Evolutionary conservation across 305 asterid genomes (phyloP), one percentile per base, ranked within the genome.

Genomic region (Striga hermonthica): DNA sequence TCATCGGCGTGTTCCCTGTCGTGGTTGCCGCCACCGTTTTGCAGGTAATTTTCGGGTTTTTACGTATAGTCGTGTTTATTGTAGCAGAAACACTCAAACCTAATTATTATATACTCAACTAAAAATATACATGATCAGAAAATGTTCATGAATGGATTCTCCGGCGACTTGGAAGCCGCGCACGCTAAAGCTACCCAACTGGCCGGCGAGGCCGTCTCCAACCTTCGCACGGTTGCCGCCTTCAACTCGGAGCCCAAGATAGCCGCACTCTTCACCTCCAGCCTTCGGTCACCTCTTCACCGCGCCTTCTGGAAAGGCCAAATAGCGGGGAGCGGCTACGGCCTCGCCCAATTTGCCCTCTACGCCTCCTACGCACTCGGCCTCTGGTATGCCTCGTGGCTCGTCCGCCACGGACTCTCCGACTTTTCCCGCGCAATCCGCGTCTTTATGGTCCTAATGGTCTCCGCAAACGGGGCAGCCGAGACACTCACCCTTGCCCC

Each of bases 231-330:
- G 0, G 99, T 94, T 0, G 96, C 98, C 11, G 99, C 99, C 49
- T 94, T 94, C 69, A 94, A 94, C 63, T 94, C 99, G 0, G 99
- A 94, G 39, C 60, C 83, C 4, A 91, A 82, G 72, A 88, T 94
- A 3, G 93, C 87, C 4, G 79, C 83, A 48, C 94, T 94, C 28
- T 94, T 88, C 73, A 76, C 83, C 8, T 45, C 82, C 31, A 86
- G 86, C 74, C 97, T 94, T 34, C 74, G 74, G 8, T 52, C 67
- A 28, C 97, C 99, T 0, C 75, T 94, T 14, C 82, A 83, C 9
- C 93, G 95, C 4, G 89, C 97, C 82, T 94, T 94, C 76, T 94
- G 99, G 99, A 94, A 91, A 68, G 99, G 98, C 34, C 99, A 94
- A 74, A 89, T 94, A 13, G 98, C 97, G 0, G 99, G 99, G 57